Conservation (phyloP, 768 basidiomycete species). For the Suillus hirtellus region DNA sequence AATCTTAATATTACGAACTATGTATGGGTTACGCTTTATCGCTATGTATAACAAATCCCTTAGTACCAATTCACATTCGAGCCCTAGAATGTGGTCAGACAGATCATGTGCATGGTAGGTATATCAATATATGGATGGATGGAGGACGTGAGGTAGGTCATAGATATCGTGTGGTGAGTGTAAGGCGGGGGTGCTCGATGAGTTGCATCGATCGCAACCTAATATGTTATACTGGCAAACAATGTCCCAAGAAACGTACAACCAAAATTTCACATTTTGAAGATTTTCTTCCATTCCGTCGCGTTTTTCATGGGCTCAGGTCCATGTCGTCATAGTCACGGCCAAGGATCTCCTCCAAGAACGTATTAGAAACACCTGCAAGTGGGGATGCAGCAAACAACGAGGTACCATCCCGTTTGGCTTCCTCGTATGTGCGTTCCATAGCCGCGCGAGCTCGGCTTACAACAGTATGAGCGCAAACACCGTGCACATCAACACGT, state of each 20-base stretch:
- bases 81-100: background rate
- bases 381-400: constrained; percentile 64
- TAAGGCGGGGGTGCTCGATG: constrained; percentile 11
- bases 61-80: constrained; percentile 19
- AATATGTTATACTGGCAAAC: constrained; percentile 36
- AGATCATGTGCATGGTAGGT: constrained; percentile 22
- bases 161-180: constrained; percentile 13
- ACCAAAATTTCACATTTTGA: constrained; percentile 15
- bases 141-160: constrained; percentile 18
- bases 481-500: constrained; percentile 56
- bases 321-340: constrained; percentile 40
- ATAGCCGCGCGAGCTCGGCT: constrained; percentile 61
- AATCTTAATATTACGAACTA: constrained; percentile 10
- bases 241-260: constrained; percentile 39
- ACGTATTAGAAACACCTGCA: constrained; percentile 58
- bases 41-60: constrained; percentile 21
- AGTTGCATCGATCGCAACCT: constrained; percentile 26
- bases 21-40: constrained; percentile 21
- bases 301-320: constrained; percentile 35
- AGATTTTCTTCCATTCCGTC: constrained; percentile 2
- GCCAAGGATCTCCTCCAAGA: constrained; percentile 64
- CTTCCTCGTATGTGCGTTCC: constrained; percentile 48
- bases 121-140: constrained; percentile 17
- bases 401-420: constrained; percentile 35
- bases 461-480: constrained; percentile 66